Conservation (phyloP, 257 asterid genomes). For the Lavandula angustifolia region DNA sequence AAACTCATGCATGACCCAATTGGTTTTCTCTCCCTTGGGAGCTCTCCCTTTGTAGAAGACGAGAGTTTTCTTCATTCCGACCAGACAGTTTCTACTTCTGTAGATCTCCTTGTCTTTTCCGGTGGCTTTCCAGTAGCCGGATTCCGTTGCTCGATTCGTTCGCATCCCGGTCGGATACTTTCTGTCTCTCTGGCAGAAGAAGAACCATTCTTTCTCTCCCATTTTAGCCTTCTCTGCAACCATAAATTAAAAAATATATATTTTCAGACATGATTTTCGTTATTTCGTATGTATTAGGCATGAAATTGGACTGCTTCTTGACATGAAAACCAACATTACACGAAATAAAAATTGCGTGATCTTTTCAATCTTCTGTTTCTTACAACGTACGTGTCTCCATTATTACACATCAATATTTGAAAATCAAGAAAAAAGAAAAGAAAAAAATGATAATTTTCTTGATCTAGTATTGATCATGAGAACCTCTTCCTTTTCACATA, state of each 20-base stretch:
- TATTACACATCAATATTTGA: background rate
- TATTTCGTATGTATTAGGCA: no score
- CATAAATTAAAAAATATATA: no score
- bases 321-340: background rate
- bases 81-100: conserved; percentile 47
- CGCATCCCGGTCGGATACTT: conserved; percentile 90
- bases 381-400: background rate
- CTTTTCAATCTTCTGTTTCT: background rate
- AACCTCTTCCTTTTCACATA: background rate
- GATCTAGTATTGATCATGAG: background rate
- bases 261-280: no score
- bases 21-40: conserved; percentile 76
- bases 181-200: conserved; percentile 71
- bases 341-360: background rate
- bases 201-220: conserved; percentile 84
- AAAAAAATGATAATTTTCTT: no score
- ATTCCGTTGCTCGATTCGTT: conserved; percentile 76
- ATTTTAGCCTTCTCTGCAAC: conserved; percentile 67
- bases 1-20: conserved; percentile 91
- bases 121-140: conserved; percentile 92
- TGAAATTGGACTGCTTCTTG: background rate
- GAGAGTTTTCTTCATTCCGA: conserved; percentile 91
- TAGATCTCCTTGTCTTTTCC: conserved; percentile 85
- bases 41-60: conserved; percentile 94
- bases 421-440: background rate